phyloP scores from a whole-genome alignment of 148 eudicot genomes.

The Rhododendron vialii region DNA sequence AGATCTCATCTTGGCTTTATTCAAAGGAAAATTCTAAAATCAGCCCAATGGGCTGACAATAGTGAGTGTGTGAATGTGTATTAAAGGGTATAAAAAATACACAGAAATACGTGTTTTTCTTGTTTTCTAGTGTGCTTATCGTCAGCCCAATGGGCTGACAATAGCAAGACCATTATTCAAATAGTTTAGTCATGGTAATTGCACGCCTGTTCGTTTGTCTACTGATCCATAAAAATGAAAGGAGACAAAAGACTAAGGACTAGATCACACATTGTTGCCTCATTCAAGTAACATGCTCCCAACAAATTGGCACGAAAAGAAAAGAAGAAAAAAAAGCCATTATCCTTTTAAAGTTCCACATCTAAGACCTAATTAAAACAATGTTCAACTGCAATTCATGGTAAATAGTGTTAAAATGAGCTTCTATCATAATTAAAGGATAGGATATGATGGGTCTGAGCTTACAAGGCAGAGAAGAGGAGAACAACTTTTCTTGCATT shows the following conservation, averaged over 20 bases:
- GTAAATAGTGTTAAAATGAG: not conserved
- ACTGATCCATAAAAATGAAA: not conserved
- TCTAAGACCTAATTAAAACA: not conserved
- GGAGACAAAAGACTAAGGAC: not conserved
- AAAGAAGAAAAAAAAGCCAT: not conserved
- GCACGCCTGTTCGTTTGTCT: not conserved
- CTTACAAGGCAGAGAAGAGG: not conserved
- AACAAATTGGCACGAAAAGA: not conserved
- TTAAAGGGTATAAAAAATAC: too few relatives aligned
- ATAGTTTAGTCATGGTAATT: not conserved
- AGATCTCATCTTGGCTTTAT: not conserved
- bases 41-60: too few relatives aligned
- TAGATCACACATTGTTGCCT: not conserved
- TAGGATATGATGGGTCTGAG: not conserved
- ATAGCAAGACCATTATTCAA: not conserved
- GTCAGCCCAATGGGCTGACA: too few relatives aligned
- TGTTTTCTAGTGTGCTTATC: too few relatives aligned
- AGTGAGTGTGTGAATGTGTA: too few relatives aligned
- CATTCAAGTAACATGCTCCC: not conserved
- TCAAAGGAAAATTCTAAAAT: too few relatives aligned
- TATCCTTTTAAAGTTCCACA: not conserved
- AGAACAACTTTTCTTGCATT: constrained; percentile 1
- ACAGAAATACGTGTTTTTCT: too few relatives aligned
- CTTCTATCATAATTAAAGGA: not conserved
- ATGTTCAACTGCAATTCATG: not conserved